Conservation (phyloP, 306 rosid genomes). For the Vigna reflexopilosa region DNA sequence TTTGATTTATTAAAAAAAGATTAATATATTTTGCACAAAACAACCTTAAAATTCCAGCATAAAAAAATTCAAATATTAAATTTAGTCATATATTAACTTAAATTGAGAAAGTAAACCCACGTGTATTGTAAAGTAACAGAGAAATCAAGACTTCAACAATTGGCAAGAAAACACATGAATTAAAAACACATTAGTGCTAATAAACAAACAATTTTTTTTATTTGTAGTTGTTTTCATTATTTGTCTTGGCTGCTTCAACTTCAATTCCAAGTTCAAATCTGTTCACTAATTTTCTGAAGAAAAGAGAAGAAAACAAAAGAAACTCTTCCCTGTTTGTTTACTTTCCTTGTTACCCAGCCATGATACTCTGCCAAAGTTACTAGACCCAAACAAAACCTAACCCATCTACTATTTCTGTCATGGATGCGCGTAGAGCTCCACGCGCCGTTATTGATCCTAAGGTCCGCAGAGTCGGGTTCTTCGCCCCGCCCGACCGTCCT, state of each 20-base stretch:
- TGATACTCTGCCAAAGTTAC: conserved; percentile 23
- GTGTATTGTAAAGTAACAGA: no score
- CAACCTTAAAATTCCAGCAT: no score
- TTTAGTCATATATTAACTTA: no score
- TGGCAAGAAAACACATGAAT: no score
- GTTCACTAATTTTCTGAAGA: neutral
- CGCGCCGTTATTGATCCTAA: conserved; percentile 78
- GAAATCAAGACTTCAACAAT: no score
- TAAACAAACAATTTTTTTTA: no score
- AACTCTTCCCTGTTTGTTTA: neutral
- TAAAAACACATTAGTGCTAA: no score
- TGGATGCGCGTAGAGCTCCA: conserved; percentile 50
- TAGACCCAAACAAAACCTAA: conserved; percentile 8
- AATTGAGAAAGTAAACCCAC: no score
- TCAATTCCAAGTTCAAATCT: neutral
- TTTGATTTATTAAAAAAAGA: no score
- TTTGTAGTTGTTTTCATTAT: neutral
- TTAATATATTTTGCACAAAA: no score
- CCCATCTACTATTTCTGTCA: conserved; percentile 5
- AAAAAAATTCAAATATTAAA: no score
- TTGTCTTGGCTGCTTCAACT: neutral
- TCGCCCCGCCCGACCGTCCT: conserved; percentile 58
- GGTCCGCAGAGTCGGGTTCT: conserved; percentile 88
- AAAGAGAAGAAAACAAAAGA: neutral
- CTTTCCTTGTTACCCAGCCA: neutral